Evolutionary conservation across 1,139 yeast species (phyloP).

Genomic region (Diutina ranongensis): DNA sequence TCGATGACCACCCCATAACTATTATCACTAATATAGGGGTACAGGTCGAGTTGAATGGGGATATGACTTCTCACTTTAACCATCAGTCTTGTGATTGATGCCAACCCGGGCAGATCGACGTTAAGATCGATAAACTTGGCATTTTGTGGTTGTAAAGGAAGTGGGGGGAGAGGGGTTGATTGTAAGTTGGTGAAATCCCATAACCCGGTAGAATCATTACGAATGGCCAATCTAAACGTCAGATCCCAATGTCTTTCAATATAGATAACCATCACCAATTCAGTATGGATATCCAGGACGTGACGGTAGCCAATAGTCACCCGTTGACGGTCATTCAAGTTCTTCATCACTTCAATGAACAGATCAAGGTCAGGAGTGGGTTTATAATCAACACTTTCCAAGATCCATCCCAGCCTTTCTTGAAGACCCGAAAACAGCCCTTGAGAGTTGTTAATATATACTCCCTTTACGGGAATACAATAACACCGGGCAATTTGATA

Average conservation of each 20-base stretch:
- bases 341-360: conserved; percentile 67
- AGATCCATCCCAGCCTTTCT: conserved; percentile 56
- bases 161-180: conserved; percentile 45
- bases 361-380: conserved; percentile 65
- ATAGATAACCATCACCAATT: conserved; percentile 48
- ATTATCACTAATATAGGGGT: conserved; percentile 46
- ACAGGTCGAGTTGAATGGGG: conserved; percentile 68
- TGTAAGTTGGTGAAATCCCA: conserved; percentile 78
- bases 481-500: conserved; percentile 83
- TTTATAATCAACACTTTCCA: conserved; percentile 66
- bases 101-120: conserved; percentile 44
- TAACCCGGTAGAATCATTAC: conserved; percentile 75
- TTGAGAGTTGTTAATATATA: conserved; percentile 64
- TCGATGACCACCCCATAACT: conserved; percentile 78
- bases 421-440: conserved; percentile 60
- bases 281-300: conserved; percentile 70
- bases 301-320: conserved; percentile 69
- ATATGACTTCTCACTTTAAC: conserved; percentile 56
- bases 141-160: conserved; percentile 34
- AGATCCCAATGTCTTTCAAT: conserved; percentile 83
- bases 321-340: conserved; percentile 65
- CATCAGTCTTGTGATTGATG: conserved; percentile 23
- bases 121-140: conserved; percentile 53
- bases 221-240: conserved; percentile 55
- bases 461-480: conserved; percentile 78